Percentiles rank a stretch among this genome's conserved stretches.
These are phyloP conservation scores for Russula emetica DNA, from an alignment of 768 basidiomycete species.

Conservation along the genomic window DNA sequence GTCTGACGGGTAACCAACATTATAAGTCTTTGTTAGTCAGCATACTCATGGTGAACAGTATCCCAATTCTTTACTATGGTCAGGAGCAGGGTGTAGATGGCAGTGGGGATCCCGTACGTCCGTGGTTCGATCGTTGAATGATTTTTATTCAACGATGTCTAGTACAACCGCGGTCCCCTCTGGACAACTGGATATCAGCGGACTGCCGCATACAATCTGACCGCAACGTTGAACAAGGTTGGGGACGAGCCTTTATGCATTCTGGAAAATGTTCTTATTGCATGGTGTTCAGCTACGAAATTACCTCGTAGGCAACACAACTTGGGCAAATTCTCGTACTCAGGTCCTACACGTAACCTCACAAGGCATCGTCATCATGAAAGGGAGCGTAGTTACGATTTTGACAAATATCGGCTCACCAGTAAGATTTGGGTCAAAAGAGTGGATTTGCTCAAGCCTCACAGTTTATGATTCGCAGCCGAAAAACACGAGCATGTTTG, in stretches of 20 bases:
- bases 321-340: conserved; percentile 50
- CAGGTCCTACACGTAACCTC: conserved; percentile 49
- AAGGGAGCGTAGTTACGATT: conserved; percentile 57
- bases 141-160: conserved; percentile 10
- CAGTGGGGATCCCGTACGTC: conserved; percentile 56
- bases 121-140: conserved; percentile 2
- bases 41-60: conserved; percentile 34
- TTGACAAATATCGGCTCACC: conserved; percentile 73
- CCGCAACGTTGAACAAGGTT: conserved; percentile 58
- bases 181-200: conserved; percentile 66
- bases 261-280: conserved; percentile 1
- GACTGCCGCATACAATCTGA: conserved; percentile 53
- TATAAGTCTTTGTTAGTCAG: neutral
- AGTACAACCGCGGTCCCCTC: conserved; percentile 73
- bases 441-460: neutral
- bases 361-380: conserved; percentile 58
- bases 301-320: conserved; percentile 49
- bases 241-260: neutral
- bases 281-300: conserved; percentile 50
- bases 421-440: conserved; percentile 37
- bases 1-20: conserved; percentile 52
- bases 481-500: conserved; percentile 51
- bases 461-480: conserved; percentile 39
- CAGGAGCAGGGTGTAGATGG: conserved; percentile 73
- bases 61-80: conserved; percentile 78